Base-by-base conservation (phyloP, 2,329 filamentous ascomycete genomes). In the Penicillium sp. region DNA sequence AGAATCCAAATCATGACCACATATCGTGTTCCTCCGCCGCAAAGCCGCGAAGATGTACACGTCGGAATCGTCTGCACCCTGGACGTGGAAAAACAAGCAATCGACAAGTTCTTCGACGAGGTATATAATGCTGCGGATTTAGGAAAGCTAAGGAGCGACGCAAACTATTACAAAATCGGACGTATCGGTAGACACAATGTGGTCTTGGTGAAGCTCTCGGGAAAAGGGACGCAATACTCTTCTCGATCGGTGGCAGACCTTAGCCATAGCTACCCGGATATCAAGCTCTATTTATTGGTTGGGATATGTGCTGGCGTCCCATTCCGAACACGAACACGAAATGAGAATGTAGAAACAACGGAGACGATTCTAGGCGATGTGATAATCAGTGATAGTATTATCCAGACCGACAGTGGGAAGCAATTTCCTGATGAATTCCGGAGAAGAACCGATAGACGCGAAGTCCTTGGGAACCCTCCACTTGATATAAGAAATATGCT, bases 361-460 rank as follows among this genome's bases (percentile, higher is more conserved):
- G 63, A 67, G 38, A 64, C 66, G 42, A 52, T 64, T 4, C 63
- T 71, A 5, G 68, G 69, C 8, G 68, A 71, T 57, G 62, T 70
- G 2, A 57, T 68, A 26, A 65, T 71, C 47, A 64, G 67, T 60
- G 62, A 59, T 16, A 54, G 55, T 43, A 55, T 55, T 3, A 50
- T 69, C 12, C 63, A 69, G 35, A 66, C 60, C 28, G 66, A 71
- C 52, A 63, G 64, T 33, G 69, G 69, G 2, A 55, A 60, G 33
- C 61, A 65, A 33, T 66, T 67, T 52, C 45, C 62, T 0, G 47
- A 64, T 14, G 53, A 43, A 12, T 66, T 68, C 38, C 24, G 56
- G 16, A 55, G 60, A 45, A 65, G 65, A 47, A 56, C 53, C 21
- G 53, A 42, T 8, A 5, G 62, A 5, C 53, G 63, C 24, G 62